Evolutionary conservation across 352 stramenopile genomes (phyloP), one percentile per base, ranked within the genome.

Genomic region (Globisporangium megalacanthum): DNA sequence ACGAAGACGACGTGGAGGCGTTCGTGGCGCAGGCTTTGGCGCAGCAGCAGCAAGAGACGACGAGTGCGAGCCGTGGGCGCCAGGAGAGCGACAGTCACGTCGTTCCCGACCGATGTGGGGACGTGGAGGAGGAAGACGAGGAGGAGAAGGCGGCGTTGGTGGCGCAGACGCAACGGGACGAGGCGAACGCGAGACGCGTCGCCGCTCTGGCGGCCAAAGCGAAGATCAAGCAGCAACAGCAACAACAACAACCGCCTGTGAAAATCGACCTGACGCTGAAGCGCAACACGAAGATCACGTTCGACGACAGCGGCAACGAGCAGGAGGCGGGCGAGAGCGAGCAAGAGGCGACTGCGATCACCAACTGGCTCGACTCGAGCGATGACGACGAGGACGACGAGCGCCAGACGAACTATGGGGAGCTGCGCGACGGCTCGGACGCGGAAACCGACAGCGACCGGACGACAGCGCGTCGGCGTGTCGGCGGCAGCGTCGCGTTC

Each of bases 221-320:
- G 14, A 44, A 63, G 20, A 56, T 56, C 41, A 69, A 70, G 37
- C 41, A 76, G 50, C 44, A 69, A 17, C 70, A 69, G 11, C 70
- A 65, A 29, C 46, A 56, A 53, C 67, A 73, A 47, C 69, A 74
- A 52, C 58, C 61, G 66, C 52, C 42, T 45, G 61, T 42, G 51
- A 72, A 72, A 36, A 75, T 73, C 29, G 50, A 68, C 19, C 53
- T 49, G 17, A 47, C 17, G 53, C 35, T 51, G 11, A 50, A 64
- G 13, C 58, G 51, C 13, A 80, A 71, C 54, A 89, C 82, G 66
- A 92, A 87, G 61, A 89, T 92, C 58, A 87, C 73, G 47, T 92
- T 88, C 62, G 77, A 87, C 60, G 76, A 85, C 52, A 81, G 79
- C 54, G 79, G 73, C 3, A 80, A 87, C 53, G 76, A 84, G 25